These are phyloP conservation scores for Peniophora sp. DNA, from an alignment of 1,284 basidiomycete species.

Conservation along the genomic window DNA sequence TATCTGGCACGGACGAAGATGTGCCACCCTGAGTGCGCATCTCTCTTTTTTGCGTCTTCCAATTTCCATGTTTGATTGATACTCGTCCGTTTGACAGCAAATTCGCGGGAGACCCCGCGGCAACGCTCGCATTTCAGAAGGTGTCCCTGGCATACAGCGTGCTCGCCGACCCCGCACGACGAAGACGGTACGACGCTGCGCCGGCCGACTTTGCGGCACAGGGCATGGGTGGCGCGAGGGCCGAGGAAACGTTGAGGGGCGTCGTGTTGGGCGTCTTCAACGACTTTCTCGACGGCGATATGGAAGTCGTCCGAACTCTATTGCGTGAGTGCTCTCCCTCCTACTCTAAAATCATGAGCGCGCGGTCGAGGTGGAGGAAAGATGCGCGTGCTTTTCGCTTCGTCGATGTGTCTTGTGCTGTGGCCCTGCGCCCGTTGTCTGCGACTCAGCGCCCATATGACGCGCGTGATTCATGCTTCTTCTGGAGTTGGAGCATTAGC, in stretches of 20 bases:
- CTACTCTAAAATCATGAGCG: not conserved
- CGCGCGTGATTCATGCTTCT: too few relatives aligned
- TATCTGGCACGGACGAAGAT: slow-evolving; percentile 69
- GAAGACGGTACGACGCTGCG: slow-evolving; percentile 61
- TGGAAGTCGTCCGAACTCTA: slow-evolving; percentile 70
- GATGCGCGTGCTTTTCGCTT: too few relatives aligned
- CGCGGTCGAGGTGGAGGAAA: too few relatives aligned
- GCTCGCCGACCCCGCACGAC: slow-evolving; percentile 63
- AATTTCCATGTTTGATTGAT: not conserved
- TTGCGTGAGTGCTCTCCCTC: slow-evolving; percentile 47
- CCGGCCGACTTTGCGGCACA: slow-evolving; percentile 41
- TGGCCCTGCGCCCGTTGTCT: too few relatives aligned
- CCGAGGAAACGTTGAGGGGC: slow-evolving; percentile 71
- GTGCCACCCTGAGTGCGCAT: slow-evolving; percentile 76
- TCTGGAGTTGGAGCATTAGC: too few relatives aligned
- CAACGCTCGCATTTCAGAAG: slow-evolving; percentile 80
- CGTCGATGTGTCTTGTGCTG: too few relatives aligned
- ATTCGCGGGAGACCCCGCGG: slow-evolving; percentile 68
- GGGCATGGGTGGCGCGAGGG: slow-evolving; percentile 40
- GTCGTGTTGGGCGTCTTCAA: slow-evolving; percentile 70
- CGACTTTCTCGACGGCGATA: slow-evolving; percentile 78
- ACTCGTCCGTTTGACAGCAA: slow-evolving; percentile 43
- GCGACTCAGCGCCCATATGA: too few relatives aligned
- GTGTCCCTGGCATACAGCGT: slow-evolving; percentile 79
- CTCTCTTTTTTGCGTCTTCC: slow-evolving; percentile 3